Percentiles rank a stretch among this genome's conserved stretches.
Evolutionary conservation across 805 yeast species (phyloP).

Genomic region (Isabelozyma pseudorhagii): DNA sequence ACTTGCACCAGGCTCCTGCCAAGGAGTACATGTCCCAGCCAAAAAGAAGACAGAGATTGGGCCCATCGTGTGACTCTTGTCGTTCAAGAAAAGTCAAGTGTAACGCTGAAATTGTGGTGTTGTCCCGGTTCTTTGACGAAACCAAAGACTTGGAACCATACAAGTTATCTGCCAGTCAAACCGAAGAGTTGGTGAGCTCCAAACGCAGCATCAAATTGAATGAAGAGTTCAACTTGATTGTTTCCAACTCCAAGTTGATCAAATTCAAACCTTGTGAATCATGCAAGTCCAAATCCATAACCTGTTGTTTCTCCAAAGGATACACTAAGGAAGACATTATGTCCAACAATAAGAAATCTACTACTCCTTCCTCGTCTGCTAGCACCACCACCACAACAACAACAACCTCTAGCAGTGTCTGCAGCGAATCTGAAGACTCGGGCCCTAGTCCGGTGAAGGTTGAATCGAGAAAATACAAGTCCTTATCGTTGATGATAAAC

Average conservation of each 20-base stretch:
- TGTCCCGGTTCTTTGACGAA: slow-evolving; percentile 13
- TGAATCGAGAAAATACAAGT: slow-evolving; percentile 8
- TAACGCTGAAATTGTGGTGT: slow-evolving; percentile 56
- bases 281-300: slow-evolving; percentile 43
- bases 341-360: slow-evolving; percentile 24
- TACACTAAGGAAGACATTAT: slow-evolving; percentile 61
- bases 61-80: slow-evolving; percentile 75
- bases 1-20: background rate
- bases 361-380: background rate
- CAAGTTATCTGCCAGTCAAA: background rate
- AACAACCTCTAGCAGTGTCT: background rate
- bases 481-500: slow-evolving; percentile 3
- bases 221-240: slow-evolving; percentile 9
- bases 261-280: slow-evolving; percentile 55
- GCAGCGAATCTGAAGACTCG: background rate
- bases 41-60: slow-evolving; percentile 58
- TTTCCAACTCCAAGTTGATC: slow-evolving; percentile 33
- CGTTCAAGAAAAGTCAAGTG: slow-evolving; percentile 69
- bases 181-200: slow-evolving; percentile 3
- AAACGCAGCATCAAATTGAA: background rate
- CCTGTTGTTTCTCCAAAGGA: slow-evolving; percentile 61
- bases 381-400: no score
- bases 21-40: background rate
- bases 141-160: background rate
- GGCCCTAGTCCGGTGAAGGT: slow-evolving; percentile 2